Evolutionary conservation across 352 stramenopile genomes (phyloP), one percentile per base, ranked within the genome.

Genomic region (Lagenidium giganteum): DNA sequence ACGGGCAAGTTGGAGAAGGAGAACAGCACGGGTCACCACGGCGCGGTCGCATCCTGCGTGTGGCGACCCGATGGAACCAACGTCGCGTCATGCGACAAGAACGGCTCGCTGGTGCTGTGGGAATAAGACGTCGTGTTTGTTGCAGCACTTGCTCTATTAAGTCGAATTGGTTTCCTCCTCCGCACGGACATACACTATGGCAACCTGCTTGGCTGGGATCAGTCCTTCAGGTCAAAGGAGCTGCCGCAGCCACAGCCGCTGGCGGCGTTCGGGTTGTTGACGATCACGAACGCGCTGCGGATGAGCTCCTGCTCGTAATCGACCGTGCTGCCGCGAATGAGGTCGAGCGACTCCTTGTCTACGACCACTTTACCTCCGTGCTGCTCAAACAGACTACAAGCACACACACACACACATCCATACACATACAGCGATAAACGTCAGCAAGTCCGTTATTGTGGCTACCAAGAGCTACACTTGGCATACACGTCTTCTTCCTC

Each of bases 241-340:
- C 68, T 95, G 35, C 96, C 96, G 69, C 96, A 99, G 42, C 96
- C 96, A 70, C 96, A 99, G 44, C 95, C 95, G 40, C 64, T 88
- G 64, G 96, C 93, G 36, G 93, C 96, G 59, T 98, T 94, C 26
- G 96, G 96, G 77, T 99, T 99, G 58, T 98, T 96, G 54, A 96
- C 60, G 16, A 99, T 78, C 6, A 82, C 87, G 68, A 99, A 99
- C 21, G 88, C 78, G 51, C 78, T 96, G 34, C 95, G 92, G 51
- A 99, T 99, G 61, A 99, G 91, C 64, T 99, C 95, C 53, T 98
- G 79, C 36, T 97, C 91, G 56, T 90, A 99, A 63, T 99, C 95
- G 41, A 99, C 75, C 7, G 90, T 99, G 43, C 87, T 93, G 49
- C 80, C 80, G 54, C 67, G 64, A 34, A 99, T 78, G 17, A 98